Conservation (phyloP, 2,329 filamentous ascomycete genomes). For the Penicillium brevicompactum region DNA sequence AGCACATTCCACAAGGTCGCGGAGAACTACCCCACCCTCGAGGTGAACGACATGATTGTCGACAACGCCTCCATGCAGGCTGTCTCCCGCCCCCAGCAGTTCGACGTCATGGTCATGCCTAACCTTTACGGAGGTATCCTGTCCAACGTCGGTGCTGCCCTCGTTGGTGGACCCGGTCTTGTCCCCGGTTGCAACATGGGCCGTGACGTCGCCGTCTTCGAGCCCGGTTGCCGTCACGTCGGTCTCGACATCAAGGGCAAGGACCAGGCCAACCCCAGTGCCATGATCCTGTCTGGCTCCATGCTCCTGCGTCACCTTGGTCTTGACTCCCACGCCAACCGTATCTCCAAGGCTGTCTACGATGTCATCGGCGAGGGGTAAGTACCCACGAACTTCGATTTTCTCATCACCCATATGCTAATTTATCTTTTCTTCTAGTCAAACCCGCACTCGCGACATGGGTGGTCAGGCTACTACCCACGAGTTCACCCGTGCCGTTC, state of each 20-base stretch:
- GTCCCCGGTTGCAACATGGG: conserved; percentile 99
- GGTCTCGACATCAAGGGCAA: conserved; percentile 99
- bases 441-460: conserved; percentile 92
- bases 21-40: conserved; percentile 92
- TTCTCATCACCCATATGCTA: conserved; percentile 2
- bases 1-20: conserved; percentile 93
- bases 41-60: conserved; percentile 99
- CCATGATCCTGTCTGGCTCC: conserved; percentile 88
- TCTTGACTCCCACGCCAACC: conserved; percentile 96
- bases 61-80: conserved; percentile 99
- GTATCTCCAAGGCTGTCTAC: conserved; percentile 82
- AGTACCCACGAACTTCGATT: conserved; percentile 40
- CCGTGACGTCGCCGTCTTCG: conserved; percentile 95
- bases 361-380: conserved; percentile 87
- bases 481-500: conserved; percentile 91
- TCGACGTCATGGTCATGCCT: conserved; percentile 99
- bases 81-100: conserved; percentile 93
- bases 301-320: conserved; percentile 98
- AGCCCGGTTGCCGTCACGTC: conserved; percentile 98
- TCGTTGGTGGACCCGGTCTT: conserved; percentile 94
- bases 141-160: conserved; percentile 96
- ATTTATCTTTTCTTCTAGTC: conserved; percentile 52
- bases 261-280: conserved; percentile 97
- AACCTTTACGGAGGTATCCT: conserved; percentile 99
- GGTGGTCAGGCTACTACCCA: conserved; percentile 86